These are phyloP conservation scores for Ganoderma meredithae DNA, from an alignment of 1,284 basidiomycete species.

Conservation along the genomic window DNA sequence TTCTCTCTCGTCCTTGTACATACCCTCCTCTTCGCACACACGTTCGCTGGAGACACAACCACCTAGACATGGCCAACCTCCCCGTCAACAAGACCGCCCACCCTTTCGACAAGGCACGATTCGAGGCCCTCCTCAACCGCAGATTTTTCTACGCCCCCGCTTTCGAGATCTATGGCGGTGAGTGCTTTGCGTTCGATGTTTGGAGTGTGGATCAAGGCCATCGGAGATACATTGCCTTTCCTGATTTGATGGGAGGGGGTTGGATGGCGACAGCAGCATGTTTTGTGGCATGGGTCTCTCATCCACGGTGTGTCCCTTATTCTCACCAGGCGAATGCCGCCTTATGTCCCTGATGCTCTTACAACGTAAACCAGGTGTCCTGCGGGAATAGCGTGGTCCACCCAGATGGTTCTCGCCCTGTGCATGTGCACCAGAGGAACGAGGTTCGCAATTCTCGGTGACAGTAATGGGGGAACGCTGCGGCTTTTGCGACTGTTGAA, in stretches of 20 bases:
- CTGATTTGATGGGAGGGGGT: not conserved
- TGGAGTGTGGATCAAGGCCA: not conserved
- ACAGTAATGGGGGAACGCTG: too few relatives aligned
- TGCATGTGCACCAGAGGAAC: too few relatives aligned
- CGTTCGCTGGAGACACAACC: slow-evolving; percentile 21
- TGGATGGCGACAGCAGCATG: not conserved
- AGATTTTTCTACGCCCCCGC: slow-evolving; percentile 99
- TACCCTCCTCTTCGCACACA: slow-evolving; percentile 21
- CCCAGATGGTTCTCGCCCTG: too few relatives aligned
- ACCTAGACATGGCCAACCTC: slow-evolving; percentile 35
- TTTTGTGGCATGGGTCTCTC: not conserved
- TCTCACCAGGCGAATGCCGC: too few relatives aligned
- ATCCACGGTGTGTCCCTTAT: not conserved
- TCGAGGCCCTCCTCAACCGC: slow-evolving; percentile 90
- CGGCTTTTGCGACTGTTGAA: too few relatives aligned
- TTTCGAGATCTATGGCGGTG: slow-evolving; percentile 55
- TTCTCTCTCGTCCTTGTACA: slow-evolving; percentile 30
- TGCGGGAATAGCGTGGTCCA: too few relatives aligned
- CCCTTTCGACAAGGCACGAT: slow-evolving; percentile 86
- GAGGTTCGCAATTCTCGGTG: too few relatives aligned
- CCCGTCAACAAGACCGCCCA: slow-evolving; percentile 86
- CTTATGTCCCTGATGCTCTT: too few relatives aligned
- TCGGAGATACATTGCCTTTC: not conserved
- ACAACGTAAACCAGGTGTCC: too few relatives aligned
- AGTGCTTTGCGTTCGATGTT: slow-evolving; percentile 3